A percentile compares a stretch with the other conserved stretches of the same genome.
phyloP scores from a whole-genome alignment of 2,329 filamentous ascomycete genomes.

The Periconia digitata region DNA sequence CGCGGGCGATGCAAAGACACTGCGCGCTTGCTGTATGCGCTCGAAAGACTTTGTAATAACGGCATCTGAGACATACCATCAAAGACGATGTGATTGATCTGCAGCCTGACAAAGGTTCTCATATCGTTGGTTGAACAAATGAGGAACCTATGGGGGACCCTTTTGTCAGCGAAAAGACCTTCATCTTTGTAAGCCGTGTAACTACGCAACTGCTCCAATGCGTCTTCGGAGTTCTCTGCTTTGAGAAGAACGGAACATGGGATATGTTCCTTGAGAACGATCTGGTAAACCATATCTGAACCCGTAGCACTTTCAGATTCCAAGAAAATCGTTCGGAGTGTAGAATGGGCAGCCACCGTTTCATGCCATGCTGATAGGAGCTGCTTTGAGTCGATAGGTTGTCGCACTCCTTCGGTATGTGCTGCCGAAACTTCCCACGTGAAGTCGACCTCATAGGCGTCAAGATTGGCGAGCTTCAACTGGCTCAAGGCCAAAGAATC shows the following conservation, averaged over 20 bases:
- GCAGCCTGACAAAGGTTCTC: conserved; percentile 10
- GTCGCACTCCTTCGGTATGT: not conserved
- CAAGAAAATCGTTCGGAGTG: conserved; percentile 18
- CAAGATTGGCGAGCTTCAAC: not conserved
- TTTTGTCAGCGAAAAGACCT: not conserved
- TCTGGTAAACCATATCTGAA: conserved; percentile 4
- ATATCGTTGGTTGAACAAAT: conserved; percentile 3
- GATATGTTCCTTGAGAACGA: conserved; percentile 8
- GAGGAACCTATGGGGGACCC: conserved; percentile 4
- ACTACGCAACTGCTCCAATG: not conserved
- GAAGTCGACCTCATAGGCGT: conserved; percentile 4
- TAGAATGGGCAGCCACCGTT: conserved; percentile 15
- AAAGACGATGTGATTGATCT: conserved; percentile 16
- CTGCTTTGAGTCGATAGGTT: not conserved
- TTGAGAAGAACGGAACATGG: not conserved
- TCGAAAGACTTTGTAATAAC: conserved; percentile 9
- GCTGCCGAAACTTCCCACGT: conserved; percentile 2
- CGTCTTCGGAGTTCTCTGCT: not conserved
- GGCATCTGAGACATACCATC: conserved; percentile 12
- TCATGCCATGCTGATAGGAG: conserved; percentile 15
- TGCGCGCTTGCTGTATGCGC: conserved; percentile 11
- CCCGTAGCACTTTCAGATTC: not conserved
- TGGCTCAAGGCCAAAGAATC: conserved; percentile 10
- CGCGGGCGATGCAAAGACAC: conserved; percentile 3
- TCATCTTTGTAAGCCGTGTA: not conserved